phyloP scores from a whole-genome alignment of 228 moss, liverwort and hornwort species.

The Sphagnum magellanicum region DNA sequence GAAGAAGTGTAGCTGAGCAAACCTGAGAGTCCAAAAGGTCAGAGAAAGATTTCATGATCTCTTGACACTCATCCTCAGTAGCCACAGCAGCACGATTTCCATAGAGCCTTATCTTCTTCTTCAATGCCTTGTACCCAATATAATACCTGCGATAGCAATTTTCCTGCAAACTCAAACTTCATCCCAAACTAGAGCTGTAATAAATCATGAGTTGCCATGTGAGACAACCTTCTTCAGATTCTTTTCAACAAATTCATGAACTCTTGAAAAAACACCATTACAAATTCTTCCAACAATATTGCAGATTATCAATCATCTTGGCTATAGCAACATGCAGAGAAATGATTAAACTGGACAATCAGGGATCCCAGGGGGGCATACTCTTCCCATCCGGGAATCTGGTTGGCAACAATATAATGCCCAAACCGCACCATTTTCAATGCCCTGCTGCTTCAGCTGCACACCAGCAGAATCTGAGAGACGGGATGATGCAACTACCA shows the following conservation, averaged over 20 bases:
- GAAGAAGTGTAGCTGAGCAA: background rate
- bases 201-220: no score
- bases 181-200: background rate
- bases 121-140: slow-evolving; percentile 50
- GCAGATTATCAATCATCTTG: background rate
- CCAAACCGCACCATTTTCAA: slow-evolving; percentile 65
- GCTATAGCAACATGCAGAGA: background rate
- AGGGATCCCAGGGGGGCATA: slow-evolving; percentile 6
- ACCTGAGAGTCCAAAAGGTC: slow-evolving; percentile 71
- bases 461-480: no score
- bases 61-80: slow-evolving; percentile 34
- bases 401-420: slow-evolving; percentile 50
- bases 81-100: slow-evolving; percentile 25
- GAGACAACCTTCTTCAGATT: no score
- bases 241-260: no score
- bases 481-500: no score
- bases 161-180: background rate
- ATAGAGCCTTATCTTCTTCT: slow-evolving; percentile 52
- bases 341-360: background rate
- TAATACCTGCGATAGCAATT: slow-evolving; percentile 28
- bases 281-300: background rate
- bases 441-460: background rate
- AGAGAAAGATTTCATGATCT: slow-evolving; percentile 56
- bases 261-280: background rate
- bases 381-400: slow-evolving; percentile 66